Evolutionary conservation across 257 asterid genomes (phyloP).

Genomic region (Henckelia pumila): DNA sequence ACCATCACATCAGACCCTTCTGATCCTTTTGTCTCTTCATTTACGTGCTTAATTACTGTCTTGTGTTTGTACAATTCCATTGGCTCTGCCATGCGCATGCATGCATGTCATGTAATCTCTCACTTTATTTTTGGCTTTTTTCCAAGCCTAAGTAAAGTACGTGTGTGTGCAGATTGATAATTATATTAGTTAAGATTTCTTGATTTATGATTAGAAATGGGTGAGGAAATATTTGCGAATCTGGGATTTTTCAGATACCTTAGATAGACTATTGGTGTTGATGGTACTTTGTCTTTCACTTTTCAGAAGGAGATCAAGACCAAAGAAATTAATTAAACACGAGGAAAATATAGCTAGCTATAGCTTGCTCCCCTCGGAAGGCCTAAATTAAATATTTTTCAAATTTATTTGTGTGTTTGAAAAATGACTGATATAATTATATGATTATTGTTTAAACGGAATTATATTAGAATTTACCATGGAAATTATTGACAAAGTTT

Average conservation of each 20-base stretch:
- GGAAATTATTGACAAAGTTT: not conserved
- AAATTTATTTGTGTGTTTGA: not conserved
- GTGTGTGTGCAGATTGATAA: too few relatives aligned
- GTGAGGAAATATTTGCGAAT: slow-evolving; percentile 32
- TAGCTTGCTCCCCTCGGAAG: too few relatives aligned
- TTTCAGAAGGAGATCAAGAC: too few relatives aligned
- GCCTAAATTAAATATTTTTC: too few relatives aligned
- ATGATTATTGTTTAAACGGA: too few relatives aligned
- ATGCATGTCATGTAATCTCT: slow-evolving; percentile 31
- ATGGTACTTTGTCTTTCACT: not conserved
- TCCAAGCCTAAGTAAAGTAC: not conserved
- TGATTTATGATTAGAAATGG: slow-evolving; percentile 34
- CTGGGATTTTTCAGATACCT: slow-evolving; percentile 33
- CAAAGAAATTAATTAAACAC: too few relatives aligned
- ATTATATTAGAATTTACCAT: too few relatives aligned
- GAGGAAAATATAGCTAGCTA: too few relatives aligned
- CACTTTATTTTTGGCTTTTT: slow-evolving; percentile 26
- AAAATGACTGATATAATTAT: too few relatives aligned
- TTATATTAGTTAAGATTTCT: not conserved
- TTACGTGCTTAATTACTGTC: slow-evolving; percentile 20
- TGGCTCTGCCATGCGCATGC: slow-evolving; percentile 55
- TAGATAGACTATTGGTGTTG: slow-evolving; percentile 23
- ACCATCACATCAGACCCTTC: slow-evolving; percentile 48
- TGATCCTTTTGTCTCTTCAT: slow-evolving; percentile 22
- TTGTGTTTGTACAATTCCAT: slow-evolving; percentile 25